A percentile compares a stretch with the other conserved stretches of the same genome.
Evolutionary conservation across 257 asterid species (phyloP).

Genomic region (Solanum boliviense): DNA sequence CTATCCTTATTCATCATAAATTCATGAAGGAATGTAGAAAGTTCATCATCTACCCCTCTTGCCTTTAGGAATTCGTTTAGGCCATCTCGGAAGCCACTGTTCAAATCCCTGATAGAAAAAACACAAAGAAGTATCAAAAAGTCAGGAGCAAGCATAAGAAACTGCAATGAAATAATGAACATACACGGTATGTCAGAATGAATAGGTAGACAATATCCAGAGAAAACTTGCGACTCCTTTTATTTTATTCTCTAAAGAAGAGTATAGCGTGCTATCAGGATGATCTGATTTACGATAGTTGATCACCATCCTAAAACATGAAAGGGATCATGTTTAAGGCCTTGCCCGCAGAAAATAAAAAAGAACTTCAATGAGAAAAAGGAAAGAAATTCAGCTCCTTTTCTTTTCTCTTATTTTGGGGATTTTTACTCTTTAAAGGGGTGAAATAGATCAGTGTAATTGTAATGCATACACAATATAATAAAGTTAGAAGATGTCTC

Average conservation of each 20-base stretch:
- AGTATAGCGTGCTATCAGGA: background rate
- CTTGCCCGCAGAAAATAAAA: background rate
- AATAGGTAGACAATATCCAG: background rate
- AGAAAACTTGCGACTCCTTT: background rate
- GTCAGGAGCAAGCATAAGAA: background rate
- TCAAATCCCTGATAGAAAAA: conserved; percentile 28
- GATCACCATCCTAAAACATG: background rate
- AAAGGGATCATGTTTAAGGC: background rate
- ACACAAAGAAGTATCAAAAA: background rate
- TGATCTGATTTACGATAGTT: background rate
- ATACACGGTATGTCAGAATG: background rate
- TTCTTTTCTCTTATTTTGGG: background rate
- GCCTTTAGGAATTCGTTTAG: conserved; percentile 35
- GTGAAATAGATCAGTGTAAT: background rate
- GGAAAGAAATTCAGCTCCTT: background rate
- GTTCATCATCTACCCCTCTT: conserved; percentile 37
- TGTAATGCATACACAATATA: background rate
- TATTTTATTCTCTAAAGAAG: background rate
- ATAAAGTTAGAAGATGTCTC: background rate
- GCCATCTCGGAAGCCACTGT: conserved; percentile 20
- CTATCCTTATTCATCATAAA: conserved; percentile 52
- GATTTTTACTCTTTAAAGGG: background rate
- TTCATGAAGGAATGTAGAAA: conserved; percentile 40
- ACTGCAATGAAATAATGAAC: background rate
- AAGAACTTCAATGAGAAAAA: background rate